A percentile compares a stretch with the other conserved stretches of the same genome.
Evolutionary conservation across 148 eudicot species (phyloP).

Genomic region (Rhododendron griersonianum): DNA sequence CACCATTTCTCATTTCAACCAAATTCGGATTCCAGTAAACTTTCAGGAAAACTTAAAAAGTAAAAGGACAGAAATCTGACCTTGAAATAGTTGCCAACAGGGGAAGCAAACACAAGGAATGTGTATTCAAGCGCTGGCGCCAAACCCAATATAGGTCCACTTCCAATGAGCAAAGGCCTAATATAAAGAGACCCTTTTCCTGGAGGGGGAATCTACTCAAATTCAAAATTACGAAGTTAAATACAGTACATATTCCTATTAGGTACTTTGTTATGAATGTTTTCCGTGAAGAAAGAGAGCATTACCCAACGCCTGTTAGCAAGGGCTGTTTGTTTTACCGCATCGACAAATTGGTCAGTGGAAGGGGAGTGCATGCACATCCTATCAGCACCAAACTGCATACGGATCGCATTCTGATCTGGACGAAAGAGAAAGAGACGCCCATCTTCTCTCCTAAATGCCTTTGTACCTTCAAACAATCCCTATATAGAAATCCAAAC

Average conservation of each 20-base stretch:
- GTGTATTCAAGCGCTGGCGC: conserved; percentile 85
- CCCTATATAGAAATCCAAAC: conserved; percentile 25
- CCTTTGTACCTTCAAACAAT: conserved; percentile 61
- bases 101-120: conserved; percentile 82
- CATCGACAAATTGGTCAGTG: conserved; percentile 50
- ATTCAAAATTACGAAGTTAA: neutral
- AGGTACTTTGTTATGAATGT: neutral
- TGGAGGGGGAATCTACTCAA: conserved; percentile 79
- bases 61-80: conserved; percentile 17
- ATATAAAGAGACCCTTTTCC: conserved; percentile 90
- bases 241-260: neutral
- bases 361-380: conserved; percentile 77
- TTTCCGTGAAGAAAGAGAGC: neutral
- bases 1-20: neutral
- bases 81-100: conserved; percentile 90
- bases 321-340: conserved; percentile 58
- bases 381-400: conserved; percentile 63
- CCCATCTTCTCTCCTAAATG: conserved; percentile 53
- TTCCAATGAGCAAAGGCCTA: conserved; percentile 90
- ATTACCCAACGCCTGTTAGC: conserved; percentile 68
- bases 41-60: neutral
- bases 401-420: conserved; percentile 57
- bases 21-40: neutral
- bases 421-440: conserved; percentile 66
- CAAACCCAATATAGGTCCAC: conserved; percentile 69